Base-by-base conservation (phyloP, 768 basidiomycete species). In the Leccinum fibrillosum region DNA sequence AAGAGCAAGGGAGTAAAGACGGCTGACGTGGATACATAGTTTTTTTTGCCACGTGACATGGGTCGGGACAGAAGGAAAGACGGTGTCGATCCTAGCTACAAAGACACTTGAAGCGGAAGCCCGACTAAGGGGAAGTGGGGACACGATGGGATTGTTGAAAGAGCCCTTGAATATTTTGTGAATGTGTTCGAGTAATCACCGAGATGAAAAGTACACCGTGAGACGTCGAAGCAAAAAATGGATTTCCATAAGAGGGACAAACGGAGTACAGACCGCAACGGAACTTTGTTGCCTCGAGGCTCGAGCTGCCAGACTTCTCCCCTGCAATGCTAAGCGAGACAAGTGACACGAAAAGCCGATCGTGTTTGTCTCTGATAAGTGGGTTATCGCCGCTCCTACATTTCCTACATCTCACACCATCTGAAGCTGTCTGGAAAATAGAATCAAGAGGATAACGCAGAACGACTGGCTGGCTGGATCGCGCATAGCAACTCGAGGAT, bases 131-230 rank as follows among this genome's bases (percentile, higher is more conserved):
- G 19, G 19, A 19, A 19, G 47, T 34, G 62, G 64, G 58, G 58
- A 45, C 59, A 58, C 8, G 37, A 39, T 39, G 35, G 45, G 64
- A 56, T 45, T 59, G 37, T 21, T 52, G 8, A 39, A 56, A 28
- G 60, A 47, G 6, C 54, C 50, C 34, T 58, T 63, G 37, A 23
- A 12, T 34, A 34, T 34, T 3, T 19, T 34, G 12, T 34, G 34
- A 34, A 13, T 6, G 10, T 28, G 28, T 28, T 19, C 3, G 30
- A 15, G 25, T 21, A 26, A 45, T 26, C 32, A 13, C 42, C 11
- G 42, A 32, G 23, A 28, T 15, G 37, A n/a, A 32, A 1, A 4
- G 39, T 35, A 7, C 1, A 15, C 6, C 5, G 21, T 56, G 13
- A 44, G 28, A 19, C 55, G 15, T 58, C 15, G 10, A 39, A 26